phyloP scores from a whole-genome alignment of 2,329 filamentous ascomycete species.

The Fonsecaea monophora region DNA sequence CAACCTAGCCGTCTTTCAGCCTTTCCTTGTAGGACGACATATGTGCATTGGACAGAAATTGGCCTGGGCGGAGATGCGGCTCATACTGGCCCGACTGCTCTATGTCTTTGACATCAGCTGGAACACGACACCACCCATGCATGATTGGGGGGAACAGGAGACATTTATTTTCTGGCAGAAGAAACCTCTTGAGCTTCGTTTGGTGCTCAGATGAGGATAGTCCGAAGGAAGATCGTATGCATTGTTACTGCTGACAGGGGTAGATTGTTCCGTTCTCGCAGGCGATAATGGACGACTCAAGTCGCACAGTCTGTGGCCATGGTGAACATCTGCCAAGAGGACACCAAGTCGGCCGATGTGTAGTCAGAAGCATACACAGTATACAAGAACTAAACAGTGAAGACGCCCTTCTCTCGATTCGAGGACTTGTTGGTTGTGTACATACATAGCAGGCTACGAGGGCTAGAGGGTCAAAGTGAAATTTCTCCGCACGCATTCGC shows the following conservation, averaged over 20 bases:
- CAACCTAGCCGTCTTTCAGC: constrained; percentile 50
- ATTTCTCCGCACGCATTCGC: constrained; percentile 4
- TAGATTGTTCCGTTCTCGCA: neutral
- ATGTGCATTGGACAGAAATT: constrained; percentile 46
- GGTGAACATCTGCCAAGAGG: no score
- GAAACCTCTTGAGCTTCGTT: constrained; percentile 15
- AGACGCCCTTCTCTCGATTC: no score
- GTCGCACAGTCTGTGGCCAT: neutral
- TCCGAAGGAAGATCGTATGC: neutral
- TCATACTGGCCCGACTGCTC: constrained; percentile 56
- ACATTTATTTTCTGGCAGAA: constrained; percentile 31
- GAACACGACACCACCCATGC: constrained; percentile 24
- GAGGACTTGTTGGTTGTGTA: no score
- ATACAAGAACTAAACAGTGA: neutral
- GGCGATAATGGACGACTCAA: neutral
- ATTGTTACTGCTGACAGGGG: neutral
- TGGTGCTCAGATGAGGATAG: neutral
- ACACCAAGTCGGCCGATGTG: neutral
- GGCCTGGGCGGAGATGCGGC: constrained; percentile 60
- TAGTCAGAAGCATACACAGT: neutral
- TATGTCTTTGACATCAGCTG: constrained; percentile 57
- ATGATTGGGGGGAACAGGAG: constrained; percentile 24
- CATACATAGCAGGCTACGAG: no score
- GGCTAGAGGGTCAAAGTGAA: neutral
- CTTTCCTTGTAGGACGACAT: constrained; percentile 55